Percentiles rank a stretch among this genome's conserved stretches.
These are phyloP conservation scores for Chaetoceros muelleri DNA, from an alignment of 108 stramenopile species.

Conservation along the genomic window DNA sequence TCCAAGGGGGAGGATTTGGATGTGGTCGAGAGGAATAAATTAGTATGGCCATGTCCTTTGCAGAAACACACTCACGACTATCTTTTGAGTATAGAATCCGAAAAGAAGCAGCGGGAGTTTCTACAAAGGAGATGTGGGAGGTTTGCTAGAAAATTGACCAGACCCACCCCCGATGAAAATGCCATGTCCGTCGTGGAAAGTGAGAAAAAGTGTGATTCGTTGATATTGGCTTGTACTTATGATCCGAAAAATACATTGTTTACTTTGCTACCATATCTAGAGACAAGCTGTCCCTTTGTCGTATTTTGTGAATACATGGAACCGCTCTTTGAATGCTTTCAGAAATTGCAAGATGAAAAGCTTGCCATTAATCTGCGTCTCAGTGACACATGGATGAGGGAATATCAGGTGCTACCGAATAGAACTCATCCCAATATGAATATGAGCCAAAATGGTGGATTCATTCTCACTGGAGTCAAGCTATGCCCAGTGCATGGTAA, in stretches of 20 bases:
- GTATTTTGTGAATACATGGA: constrained; percentile 82
- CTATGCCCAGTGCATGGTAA: constrained; percentile 58
- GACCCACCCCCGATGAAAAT: constrained; percentile 44
- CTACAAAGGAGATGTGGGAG: constrained; percentile 57
- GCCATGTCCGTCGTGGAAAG: constrained; percentile 20
- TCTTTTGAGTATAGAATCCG: constrained; percentile 24
- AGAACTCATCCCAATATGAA: constrained; percentile 88
- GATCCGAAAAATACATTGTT: constrained; percentile 56
- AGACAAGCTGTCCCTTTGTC: constrained; percentile 78
- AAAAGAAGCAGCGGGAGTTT: constrained; percentile 40
- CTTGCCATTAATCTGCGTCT: constrained; percentile 77
- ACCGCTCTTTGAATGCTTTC: constrained; percentile 70
- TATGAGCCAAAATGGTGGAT: constrained; percentile 85
- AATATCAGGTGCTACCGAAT: constrained; percentile 80
- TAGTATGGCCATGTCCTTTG: constrained; percentile 17
- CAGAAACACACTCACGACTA: constrained; percentile 63
- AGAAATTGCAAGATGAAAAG: constrained; percentile 48
- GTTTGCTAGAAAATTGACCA: constrained; percentile 66
- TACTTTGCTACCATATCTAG: constrained; percentile 56
- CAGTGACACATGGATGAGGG: constrained; percentile 82
- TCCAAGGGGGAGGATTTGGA: constrained; percentile 4
- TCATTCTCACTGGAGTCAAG: constrained; percentile 76
- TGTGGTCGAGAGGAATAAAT: constrained; percentile 1
- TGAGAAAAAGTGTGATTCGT: constrained; percentile 55
- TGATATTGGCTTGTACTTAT: constrained; percentile 62